phyloP scores from a whole-genome alignment of 1,284 basidiomycete species.

The Heterobasidion annosum region DNA sequence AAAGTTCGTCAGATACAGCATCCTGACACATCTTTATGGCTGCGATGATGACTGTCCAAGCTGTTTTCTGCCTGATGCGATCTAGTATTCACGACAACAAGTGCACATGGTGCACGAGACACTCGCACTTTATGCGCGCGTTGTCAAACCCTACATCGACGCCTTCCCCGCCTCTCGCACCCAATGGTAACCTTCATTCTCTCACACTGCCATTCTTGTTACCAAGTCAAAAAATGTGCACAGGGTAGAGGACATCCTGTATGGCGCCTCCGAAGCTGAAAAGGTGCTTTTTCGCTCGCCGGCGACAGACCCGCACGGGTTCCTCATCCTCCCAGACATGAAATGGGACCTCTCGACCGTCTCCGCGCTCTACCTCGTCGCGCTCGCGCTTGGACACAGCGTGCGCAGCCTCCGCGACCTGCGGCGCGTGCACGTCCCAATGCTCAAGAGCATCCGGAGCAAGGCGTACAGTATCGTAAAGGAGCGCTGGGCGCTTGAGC shows the following conservation, averaged over 20 bases:
- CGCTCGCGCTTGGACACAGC: conserved; percentile 46
- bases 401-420: conserved; percentile 72
- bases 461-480: conserved; percentile 45
- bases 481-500: conserved; percentile 53
- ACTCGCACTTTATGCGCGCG: conserved; percentile 56
- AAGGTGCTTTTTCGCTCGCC: conserved; percentile 61
- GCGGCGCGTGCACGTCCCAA: conserved; percentile 47
- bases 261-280: conserved; percentile 72
- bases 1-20: conserved; percentile 37
- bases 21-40: background rate
- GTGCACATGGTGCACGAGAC: conserved; percentile 75
- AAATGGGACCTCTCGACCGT: conserved; percentile 84
- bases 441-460: conserved; percentile 61
- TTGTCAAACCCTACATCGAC: conserved; percentile 75
- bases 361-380: conserved; percentile 70
- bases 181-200: conserved; percentile 52
- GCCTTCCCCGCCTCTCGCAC: conserved; percentile 68
- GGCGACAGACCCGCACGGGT: conserved; percentile 36
- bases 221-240: background rate
- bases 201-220: background rate
- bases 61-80: background rate
- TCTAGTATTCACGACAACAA: conserved; percentile 74
- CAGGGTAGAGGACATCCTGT: conserved; percentile 86
- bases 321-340: conserved; percentile 85
- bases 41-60: background rate